phyloP scores from a whole-genome alignment of 2,329 filamentous ascomycete genomes.

The Zalaria sp. region DNA sequence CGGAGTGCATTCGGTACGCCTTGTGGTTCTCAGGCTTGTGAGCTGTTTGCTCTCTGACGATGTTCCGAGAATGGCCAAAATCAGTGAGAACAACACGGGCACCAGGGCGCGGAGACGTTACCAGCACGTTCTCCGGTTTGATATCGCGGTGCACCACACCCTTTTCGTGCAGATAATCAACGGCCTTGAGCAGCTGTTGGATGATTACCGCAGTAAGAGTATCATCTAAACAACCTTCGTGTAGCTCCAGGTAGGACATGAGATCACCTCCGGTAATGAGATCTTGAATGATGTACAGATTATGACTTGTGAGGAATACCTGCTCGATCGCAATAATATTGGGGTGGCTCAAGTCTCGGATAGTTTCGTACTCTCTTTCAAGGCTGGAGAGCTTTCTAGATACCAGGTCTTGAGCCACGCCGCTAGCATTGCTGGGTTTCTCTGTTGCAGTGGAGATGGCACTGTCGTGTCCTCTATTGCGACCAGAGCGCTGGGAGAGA shows the following conservation, averaged over 20 bases:
- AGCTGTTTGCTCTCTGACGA: constrained; percentile 10
- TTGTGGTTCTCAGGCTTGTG: constrained; percentile 8
- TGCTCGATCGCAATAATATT: constrained; percentile 46
- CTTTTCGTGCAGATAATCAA: constrained; percentile 42
- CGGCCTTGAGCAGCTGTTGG: constrained; percentile 40
- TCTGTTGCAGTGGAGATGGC: no score
- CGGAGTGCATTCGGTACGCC: constrained; percentile 35
- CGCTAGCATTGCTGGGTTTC: no score
- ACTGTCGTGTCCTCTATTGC: no score
- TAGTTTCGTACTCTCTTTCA: constrained; percentile 17
- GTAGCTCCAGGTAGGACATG: constrained; percentile 42
- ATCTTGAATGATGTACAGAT: constrained; percentile 48
- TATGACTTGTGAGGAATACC: constrained; percentile 38
- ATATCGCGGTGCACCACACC: constrained; percentile 41
- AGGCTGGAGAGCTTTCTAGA: constrained; percentile 1
- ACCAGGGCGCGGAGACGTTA: constrained; percentile 37
- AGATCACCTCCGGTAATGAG: constrained; percentile 46
- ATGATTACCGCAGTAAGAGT: constrained; percentile 40
- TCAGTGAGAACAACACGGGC: constrained; percentile 45
- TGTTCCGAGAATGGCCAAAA: constrained; percentile 41
- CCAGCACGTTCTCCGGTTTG: constrained; percentile 41
- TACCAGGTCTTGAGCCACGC: not conserved
- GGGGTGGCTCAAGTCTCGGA: constrained; percentile 42
- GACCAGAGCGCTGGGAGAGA: no score
- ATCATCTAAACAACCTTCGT: constrained; percentile 31